Conservation (phyloP, 257 asterid species). For the Buddleja alternifolia region DNA sequence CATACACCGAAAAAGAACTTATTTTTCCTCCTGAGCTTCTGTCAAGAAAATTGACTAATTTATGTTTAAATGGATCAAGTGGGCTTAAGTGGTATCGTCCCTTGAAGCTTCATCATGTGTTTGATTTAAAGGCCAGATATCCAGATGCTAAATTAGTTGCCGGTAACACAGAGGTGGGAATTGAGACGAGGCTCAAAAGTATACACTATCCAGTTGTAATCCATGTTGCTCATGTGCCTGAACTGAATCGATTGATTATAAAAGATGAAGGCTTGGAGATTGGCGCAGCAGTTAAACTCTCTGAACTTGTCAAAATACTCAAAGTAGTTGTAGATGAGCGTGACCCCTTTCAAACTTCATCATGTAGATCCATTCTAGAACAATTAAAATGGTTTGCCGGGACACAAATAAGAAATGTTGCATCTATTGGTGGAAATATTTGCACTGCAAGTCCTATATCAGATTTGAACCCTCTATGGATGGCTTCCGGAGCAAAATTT, state of each 20-base stretch:
- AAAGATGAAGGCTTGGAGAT: constrained; percentile 83
- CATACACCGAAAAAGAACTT: constrained; percentile 77
- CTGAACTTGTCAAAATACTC: constrained; percentile 64
- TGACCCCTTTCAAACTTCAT: constrained; percentile 62
- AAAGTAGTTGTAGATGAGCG: constrained; percentile 49
- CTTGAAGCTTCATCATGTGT: constrained; percentile 61
- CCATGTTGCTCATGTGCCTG: constrained; percentile 73
- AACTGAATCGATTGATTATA: constrained; percentile 59
- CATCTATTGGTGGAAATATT: constrained; percentile 93
- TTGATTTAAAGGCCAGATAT: constrained; percentile 65
- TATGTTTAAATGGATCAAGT: constrained; percentile 64
- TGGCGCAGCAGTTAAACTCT: constrained; percentile 87
- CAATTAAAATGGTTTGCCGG: constrained; percentile 98
- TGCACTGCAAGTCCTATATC: constrained; percentile 99
- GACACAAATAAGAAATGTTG: constrained; percentile 81
- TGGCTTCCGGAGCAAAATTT: constrained; percentile 81
- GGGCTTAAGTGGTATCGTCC: constrained; percentile 91
- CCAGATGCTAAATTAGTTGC: constrained; percentile 76
- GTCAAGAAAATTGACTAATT: constrained; percentile 52
- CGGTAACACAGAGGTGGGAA: constrained; percentile 92
- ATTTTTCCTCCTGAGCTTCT: constrained; percentile 92
- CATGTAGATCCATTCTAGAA: constrained; percentile 75
- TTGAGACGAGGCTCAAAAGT: constrained; percentile 84
- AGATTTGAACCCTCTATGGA: constrained; percentile 94
- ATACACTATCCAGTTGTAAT: constrained; percentile 72